Evolutionary conservation across 495 filamentous ascomycete genomes (phyloP).

Genomic region (Recurvomyces mirabilis): DNA sequence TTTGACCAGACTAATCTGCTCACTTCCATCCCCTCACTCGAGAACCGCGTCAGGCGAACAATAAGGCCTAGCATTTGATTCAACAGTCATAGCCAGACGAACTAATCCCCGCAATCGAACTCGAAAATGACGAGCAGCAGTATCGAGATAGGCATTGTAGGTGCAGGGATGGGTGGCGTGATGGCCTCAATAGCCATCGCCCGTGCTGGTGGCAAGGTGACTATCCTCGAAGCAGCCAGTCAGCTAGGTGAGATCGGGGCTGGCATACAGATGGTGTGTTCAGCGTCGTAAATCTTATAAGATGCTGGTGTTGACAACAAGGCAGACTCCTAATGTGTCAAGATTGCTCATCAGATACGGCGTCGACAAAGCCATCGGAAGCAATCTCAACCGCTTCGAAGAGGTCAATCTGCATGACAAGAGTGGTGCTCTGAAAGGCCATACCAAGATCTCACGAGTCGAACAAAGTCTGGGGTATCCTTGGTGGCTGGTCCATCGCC

Average conservation of each 20-base stretch:
- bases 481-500: slow-evolving; percentile 25
- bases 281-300: background rate
- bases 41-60: too few species aligned
- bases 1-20: background rate
- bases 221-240: slow-evolving; percentile 16
- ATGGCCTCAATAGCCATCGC: slow-evolving; percentile 23
- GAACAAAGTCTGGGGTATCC: slow-evolving; percentile 15
- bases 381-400: slow-evolving; percentile 30
- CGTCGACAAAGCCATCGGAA: slow-evolving; percentile 30
- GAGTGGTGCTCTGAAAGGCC: slow-evolving; percentile 32
- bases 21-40: background rate
- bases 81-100: too few species aligned
- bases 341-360: slow-evolving; percentile 24
- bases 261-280: slow-evolving; percentile 17
- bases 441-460: slow-evolving; percentile 23
- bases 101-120: background rate
- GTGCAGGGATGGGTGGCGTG: slow-evolving; percentile 26
- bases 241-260: slow-evolving; percentile 20
- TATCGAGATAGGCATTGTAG: slow-evolving; percentile 19
- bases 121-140: too few species aligned
- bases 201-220: slow-evolving; percentile 23
- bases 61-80: too few species aligned
- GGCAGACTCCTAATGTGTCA: slow-evolving; percentile 21
- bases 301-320: background rate
- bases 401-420: slow-evolving; percentile 34